Conservation (phyloP, 345 rosid genomes). For the Iberis pinnata region DNA sequence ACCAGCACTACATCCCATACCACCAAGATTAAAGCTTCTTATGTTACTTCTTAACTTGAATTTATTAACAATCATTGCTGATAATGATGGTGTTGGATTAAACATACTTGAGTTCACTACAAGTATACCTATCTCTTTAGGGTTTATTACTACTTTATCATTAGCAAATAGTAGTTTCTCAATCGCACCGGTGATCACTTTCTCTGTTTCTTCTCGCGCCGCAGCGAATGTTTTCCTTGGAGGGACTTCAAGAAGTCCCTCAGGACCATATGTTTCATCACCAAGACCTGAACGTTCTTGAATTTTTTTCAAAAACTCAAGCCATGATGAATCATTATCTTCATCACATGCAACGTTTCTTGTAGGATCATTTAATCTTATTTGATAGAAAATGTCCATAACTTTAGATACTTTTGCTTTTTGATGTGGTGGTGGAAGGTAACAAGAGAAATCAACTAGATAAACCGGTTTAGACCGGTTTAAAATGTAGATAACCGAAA, state of each 20-base stretch:
- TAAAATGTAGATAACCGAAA: constrained; percentile 19
- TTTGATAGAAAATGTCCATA: constrained; percentile 20
- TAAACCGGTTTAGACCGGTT: constrained; percentile 27
- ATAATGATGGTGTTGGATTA: constrained; percentile 69
- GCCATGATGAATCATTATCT: constrained; percentile 17
- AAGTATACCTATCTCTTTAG: constrained; percentile 63
- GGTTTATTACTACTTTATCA: constrained; percentile 41
- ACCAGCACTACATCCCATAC: constrained; percentile 89
- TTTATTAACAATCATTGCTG: constrained; percentile 60
- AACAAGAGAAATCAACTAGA: constrained; percentile 27
- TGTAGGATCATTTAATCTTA: constrained; percentile 38
- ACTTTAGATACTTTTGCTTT: constrained; percentile 6
- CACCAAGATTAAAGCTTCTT: constrained; percentile 55
- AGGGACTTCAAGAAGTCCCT: constrained; percentile 47
- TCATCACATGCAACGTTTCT: constrained; percentile 14
- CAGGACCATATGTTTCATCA: constrained; percentile 57
- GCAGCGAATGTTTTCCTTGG: constrained; percentile 49
- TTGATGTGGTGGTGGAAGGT: constrained; percentile 27
- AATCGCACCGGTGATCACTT: constrained; percentile 57
- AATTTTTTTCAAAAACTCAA: constrained; percentile 61
- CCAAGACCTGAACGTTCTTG: constrained; percentile 71
- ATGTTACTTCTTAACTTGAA: constrained; percentile 56
- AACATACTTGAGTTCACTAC: constrained; percentile 72
- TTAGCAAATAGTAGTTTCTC: constrained; percentile 50
- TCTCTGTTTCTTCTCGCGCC: constrained; percentile 60